Conservation (phyloP, 176 grass and related monocot genomes). For the Olyra latifolia region DNA sequence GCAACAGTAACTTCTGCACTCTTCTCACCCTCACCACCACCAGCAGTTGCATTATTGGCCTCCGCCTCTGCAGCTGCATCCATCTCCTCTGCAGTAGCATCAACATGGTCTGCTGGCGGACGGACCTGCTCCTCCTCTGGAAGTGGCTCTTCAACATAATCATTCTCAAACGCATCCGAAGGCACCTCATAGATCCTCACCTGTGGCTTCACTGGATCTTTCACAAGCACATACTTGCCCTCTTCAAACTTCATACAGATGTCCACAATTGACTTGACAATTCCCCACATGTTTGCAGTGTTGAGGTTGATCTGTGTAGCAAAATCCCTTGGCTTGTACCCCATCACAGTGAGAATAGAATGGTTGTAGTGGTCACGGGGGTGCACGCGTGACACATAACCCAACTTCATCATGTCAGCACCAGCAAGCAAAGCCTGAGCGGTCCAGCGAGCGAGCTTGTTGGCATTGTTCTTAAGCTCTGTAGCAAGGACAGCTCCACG, state of each 20-base stretch:
- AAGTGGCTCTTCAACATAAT: conserved; percentile 90
- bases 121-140: conserved; percentile 89
- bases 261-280: conserved; percentile 84
- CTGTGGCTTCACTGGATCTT: conserved; percentile 76
- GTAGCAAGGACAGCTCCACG: conserved; percentile 81
- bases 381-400: conserved; percentile 71
- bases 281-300: conserved; percentile 90
- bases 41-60: conserved; percentile 28
- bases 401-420: conserved; percentile 86
- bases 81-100: conserved; percentile 49
- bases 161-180: conserved; percentile 82
- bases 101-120: conserved; percentile 49
- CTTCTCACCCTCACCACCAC: conserved; percentile 37
- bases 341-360: conserved; percentile 66
- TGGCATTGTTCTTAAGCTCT: conserved; percentile 91
- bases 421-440: conserved; percentile 71
- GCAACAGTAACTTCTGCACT: conserved; percentile 31
- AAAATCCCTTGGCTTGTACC: conserved; percentile 83
- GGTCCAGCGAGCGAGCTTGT: conserved; percentile 88
- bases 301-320: conserved; percentile 84
- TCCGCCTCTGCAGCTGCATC: conserved; percentile 69
- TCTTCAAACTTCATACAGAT: conserved; percentile 84
- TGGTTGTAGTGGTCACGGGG: conserved; percentile 81
- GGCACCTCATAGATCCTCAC: conserved; percentile 79
- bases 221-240: conserved; percentile 88